phyloP scores from a whole-genome alignment of 2,329 filamentous ascomycete species.

The Aureobasidium lini region DNA sequence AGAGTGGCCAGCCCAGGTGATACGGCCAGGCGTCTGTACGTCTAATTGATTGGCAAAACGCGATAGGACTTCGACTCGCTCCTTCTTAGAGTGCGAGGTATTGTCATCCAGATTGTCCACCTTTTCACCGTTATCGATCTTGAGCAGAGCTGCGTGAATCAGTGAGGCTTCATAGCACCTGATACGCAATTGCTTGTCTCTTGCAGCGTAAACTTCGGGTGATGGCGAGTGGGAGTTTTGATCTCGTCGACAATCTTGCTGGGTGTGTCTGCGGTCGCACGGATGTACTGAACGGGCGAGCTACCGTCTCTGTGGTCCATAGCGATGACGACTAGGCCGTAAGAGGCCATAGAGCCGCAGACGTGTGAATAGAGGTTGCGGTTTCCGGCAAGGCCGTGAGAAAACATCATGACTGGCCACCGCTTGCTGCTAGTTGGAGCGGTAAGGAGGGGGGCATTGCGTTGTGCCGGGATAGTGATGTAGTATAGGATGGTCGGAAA shows the following conservation, averaged over 20 bases:
- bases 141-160: constrained; percentile 59
- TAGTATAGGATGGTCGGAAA: constrained; percentile 52
- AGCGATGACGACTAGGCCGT: constrained; percentile 73
- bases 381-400: constrained; percentile 73
- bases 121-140: constrained; percentile 52
- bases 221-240: constrained; percentile 52
- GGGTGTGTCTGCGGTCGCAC: constrained; percentile 45
- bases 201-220: constrained; percentile 56
- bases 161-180: constrained; percentile 72
- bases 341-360: constrained; percentile 67
- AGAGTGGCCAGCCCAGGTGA: constrained; percentile 72
- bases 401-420: constrained; percentile 82
- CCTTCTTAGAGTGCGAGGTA: constrained; percentile 29
- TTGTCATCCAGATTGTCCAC: constrained; percentile 40
- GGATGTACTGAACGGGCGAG: constrained; percentile 64
- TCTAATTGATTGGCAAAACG: constrained; percentile 57
- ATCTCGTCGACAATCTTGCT: constrained; percentile 36
- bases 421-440: constrained; percentile 41
- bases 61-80: constrained; percentile 41
- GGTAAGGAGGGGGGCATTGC: constrained; percentile 58
- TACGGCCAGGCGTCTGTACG: constrained; percentile 61
- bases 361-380: constrained; percentile 82
- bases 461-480: constrained; percentile 62
- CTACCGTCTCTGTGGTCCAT: constrained; percentile 80
- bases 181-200: constrained; percentile 66